Conservation (phyloP, 2,329 filamentous ascomycete species). For the Colletotrichum higginsianum region DNA sequence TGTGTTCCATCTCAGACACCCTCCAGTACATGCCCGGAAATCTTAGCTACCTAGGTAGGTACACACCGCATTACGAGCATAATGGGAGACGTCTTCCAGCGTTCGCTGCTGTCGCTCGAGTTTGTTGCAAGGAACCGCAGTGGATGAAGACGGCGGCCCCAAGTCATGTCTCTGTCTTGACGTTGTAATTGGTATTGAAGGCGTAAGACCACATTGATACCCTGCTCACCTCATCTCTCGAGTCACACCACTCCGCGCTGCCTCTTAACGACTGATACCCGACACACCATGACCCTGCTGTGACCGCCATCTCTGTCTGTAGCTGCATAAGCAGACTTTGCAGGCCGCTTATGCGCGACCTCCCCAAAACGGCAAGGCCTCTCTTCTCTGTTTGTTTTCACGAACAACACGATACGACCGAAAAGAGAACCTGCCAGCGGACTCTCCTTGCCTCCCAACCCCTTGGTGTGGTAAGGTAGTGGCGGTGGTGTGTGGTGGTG, state of each 20-base stretch:
- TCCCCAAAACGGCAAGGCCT: conserved; percentile 28
- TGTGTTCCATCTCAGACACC: neutral
- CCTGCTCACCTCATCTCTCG: conserved; percentile 4
- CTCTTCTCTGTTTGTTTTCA: conserved; percentile 9
- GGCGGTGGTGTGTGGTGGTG: too few species aligned
- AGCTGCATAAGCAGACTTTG: conserved; percentile 19
- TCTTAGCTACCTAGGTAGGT: neutral
- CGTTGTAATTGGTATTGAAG: neutral
- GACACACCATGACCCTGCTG: conserved; percentile 3
- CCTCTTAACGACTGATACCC: conserved; percentile 1
- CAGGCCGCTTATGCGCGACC: conserved; percentile 34
- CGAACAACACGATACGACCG: neutral
- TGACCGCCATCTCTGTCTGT: conserved; percentile 17
- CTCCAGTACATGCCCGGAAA: neutral
- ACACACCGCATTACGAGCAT: neutral
- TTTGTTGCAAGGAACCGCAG: neutral
- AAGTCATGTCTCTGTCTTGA: neutral
- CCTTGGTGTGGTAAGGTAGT: neutral
- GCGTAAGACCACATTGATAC: neutral
- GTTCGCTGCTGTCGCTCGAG: neutral
- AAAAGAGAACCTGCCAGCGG: too few species aligned
- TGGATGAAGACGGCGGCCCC: neutral
- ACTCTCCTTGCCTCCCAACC: neutral
- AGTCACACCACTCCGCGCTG: conserved; percentile 8
- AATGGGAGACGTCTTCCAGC: neutral